A percentile compares a stretch with the other conserved stretches of the same genome.
Conservation (phyloP, 164 flowering plant species). For the Vitis labrusca region DNA sequence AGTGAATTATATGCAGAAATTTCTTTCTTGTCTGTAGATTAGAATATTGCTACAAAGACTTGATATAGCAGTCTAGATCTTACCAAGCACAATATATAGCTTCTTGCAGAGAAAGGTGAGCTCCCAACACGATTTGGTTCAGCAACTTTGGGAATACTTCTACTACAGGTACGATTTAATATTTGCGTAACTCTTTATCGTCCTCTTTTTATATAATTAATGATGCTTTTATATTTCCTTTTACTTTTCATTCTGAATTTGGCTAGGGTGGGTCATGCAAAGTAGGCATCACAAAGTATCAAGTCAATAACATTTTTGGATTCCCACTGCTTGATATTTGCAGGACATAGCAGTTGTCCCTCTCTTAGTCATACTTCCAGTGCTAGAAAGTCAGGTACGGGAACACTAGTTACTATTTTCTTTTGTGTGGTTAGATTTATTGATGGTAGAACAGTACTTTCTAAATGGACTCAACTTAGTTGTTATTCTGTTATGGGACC, state of each 20-base stretch:
- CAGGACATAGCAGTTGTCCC: constrained; percentile 99
- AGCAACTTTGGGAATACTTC: constrained; percentile 95
- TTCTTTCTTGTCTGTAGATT: background rate
- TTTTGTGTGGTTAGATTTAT: constrained; percentile 1
- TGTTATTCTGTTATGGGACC: background rate
- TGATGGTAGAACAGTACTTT: background rate
- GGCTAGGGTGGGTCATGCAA: constrained; percentile 20
- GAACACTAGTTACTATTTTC: background rate
- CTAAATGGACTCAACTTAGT: background rate
- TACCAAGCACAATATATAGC: constrained; percentile 55
- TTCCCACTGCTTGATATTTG: constrained; percentile 37
- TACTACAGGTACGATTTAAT: constrained; percentile 65
- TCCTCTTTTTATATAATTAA: background rate
- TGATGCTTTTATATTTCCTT: constrained; percentile 12
- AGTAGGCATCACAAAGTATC: constrained; percentile 17
- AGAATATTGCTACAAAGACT: background rate
- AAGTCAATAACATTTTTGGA: constrained; percentile 24
- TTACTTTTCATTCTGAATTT: constrained; percentile 21
- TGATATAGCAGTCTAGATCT: constrained; percentile 22
- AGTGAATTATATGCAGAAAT: background rate
- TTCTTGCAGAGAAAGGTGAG: constrained; percentile 99
- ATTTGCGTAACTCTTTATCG: background rate
- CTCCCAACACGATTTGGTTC: constrained; percentile 98
- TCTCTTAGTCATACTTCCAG: constrained; percentile 93
- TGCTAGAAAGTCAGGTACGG: constrained; percentile 92